A percentile compares a stretch with the other conserved stretches of the same genome.
phyloP scores from a whole-genome alignment of 495 filamentous ascomycete genomes.

The Paragyromitra xinjiangensis region DNA sequence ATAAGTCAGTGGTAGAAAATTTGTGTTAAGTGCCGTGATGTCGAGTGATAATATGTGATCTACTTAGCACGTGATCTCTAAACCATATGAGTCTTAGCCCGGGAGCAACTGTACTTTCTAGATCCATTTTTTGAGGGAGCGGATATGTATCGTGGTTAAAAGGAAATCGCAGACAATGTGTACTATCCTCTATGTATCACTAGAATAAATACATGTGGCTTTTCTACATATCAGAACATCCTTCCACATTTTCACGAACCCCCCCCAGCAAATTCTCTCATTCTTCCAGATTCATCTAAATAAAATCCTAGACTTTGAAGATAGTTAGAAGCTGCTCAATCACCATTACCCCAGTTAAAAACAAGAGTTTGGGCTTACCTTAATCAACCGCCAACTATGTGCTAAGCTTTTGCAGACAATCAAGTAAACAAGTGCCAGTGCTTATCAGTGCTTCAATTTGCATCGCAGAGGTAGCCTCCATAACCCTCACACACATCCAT shows the following conservation, averaged over 20 bases:
- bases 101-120: not conserved
- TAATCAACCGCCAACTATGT: not conserved
- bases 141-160: not conserved
- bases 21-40: not conserved
- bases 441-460: not conserved
- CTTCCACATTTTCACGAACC: not conserved
- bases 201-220: not conserved
- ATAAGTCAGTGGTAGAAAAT: not conserved
- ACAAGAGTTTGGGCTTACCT: not conserved
- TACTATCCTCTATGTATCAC: not conserved
- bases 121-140: not conserved
- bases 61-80: not conserved
- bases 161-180: not conserved
- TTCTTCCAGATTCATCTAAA: not conserved
- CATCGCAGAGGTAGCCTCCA: not conserved
- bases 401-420: not conserved
- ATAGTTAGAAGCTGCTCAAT: not conserved
- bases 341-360: not conserved
- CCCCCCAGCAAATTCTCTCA: not conserved
- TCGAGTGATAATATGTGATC: slow-evolving; percentile 4
- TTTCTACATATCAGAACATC: no score
- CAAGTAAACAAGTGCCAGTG: not conserved
- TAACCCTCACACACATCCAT: not conserved
- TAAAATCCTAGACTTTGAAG: not conserved
- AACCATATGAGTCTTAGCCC: not conserved